These are phyloP conservation scores for Talaromyces sp. DNA, from an alignment of 2,329 filamentous ascomycete species.

Conservation along the genomic window DNA sequence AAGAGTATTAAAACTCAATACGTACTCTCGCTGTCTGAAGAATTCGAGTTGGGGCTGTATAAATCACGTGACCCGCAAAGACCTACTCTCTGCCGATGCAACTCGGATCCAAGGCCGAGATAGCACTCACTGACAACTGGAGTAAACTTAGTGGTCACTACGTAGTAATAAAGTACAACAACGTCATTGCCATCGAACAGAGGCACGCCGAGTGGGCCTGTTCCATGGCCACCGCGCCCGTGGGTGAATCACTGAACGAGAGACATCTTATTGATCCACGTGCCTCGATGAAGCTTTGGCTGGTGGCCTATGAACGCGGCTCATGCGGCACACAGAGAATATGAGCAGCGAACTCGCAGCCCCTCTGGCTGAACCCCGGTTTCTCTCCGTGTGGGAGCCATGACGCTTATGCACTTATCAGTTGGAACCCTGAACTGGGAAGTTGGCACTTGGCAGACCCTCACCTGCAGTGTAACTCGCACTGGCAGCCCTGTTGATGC, in stretches of 20 bases:
- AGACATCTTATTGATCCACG: neutral
- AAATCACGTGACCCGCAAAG: neutral
- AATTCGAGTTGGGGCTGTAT: neutral
- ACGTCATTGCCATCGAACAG: too few relatives aligned
- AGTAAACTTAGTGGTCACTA: too few relatives aligned
- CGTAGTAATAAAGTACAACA: too few relatives aligned
- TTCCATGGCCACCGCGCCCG: too few relatives aligned
- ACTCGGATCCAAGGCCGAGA: too few relatives aligned
- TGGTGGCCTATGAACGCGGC: constrained; percentile 1
- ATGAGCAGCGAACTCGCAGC: neutral
- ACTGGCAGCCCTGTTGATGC: neutral
- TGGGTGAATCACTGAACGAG: too few relatives aligned
- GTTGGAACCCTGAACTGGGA: too few relatives aligned
- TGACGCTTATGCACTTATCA: neutral
- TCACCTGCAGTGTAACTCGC: too few relatives aligned
- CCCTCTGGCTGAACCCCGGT: neutral
- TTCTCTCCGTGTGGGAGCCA: neutral
- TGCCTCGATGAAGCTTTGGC: constrained; percentile 4
- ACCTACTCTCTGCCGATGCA: neutral
- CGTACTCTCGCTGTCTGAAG: too few relatives aligned
- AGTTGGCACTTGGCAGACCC: too few relatives aligned
- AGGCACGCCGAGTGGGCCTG: neutral
- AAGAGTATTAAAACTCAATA: too few relatives aligned
- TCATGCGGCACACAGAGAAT: neutral
- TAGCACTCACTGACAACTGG: too few relatives aligned